A percentile compares a stretch with the other conserved stretches of the same genome.
Evolutionary conservation across 1,139 yeast genomes (phyloP).

Genomic region (Yamadazyma siamensis): DNA sequence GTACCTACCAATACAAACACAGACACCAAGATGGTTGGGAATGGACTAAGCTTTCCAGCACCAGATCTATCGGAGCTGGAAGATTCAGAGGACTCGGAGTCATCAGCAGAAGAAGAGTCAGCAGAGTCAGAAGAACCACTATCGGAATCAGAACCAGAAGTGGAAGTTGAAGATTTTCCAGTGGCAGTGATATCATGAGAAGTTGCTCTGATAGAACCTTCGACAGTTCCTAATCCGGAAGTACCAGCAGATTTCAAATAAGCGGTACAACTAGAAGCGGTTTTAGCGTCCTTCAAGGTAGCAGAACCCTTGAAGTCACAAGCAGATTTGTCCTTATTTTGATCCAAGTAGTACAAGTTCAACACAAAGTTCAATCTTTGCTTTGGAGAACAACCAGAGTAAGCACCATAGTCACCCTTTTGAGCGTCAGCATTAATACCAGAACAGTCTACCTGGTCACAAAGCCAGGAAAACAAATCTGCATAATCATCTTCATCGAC

Average conservation of each 20-base stretch:
- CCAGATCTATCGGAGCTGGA: conserved; percentile 17
- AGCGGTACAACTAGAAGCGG: conserved; percentile 31
- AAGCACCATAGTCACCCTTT: conserved; percentile 38
- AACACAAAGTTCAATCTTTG: conserved; percentile 40
- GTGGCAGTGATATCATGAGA: conserved; percentile 16
- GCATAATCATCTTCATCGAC: conserved; percentile 33
- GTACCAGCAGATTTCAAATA: conserved; percentile 24
- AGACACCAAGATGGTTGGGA: conserved; percentile 14
- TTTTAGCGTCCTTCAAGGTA: conserved; percentile 25
- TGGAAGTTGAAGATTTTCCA: conserved; percentile 11
- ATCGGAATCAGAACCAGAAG: conserved; percentile 11
- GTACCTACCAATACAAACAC: conserved; percentile 16
- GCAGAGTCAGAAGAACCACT: conserved; percentile 20
- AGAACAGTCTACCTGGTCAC: conserved; percentile 34
- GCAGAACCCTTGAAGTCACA: conserved; percentile 45
- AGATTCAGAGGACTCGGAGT: conserved; percentile 16
- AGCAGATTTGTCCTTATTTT: conserved; percentile 27
- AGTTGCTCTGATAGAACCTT: conserved; percentile 23
- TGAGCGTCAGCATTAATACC: conserved; percentile 37
- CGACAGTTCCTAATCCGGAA: conserved; percentile 24
- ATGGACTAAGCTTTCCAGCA: conserved; percentile 12
- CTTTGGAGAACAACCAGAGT: conserved; percentile 37
- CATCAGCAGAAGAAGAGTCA: conserved; percentile 15
- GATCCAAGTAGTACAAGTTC: conserved; percentile 35
- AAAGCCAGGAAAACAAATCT: conserved; percentile 30